These are phyloP conservation scores for Penicillium sp. DNA, from an alignment of 2,329 filamentous ascomycete genomes.

Conservation along the genomic window DNA sequence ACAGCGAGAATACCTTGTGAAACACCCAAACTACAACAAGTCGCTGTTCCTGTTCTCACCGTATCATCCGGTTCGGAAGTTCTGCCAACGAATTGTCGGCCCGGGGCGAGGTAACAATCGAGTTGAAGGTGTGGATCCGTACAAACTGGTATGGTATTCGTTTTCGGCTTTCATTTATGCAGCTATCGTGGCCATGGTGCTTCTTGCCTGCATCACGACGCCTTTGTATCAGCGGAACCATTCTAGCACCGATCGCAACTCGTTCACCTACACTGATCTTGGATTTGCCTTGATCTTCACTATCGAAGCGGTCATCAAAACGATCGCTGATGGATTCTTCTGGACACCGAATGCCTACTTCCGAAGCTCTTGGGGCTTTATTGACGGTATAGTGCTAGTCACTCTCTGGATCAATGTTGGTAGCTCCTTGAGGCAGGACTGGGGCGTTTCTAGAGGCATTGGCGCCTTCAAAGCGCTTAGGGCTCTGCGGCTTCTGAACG, in stretches of 20 bases:
- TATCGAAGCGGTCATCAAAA: conserved; percentile 80
- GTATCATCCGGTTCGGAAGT: conserved; percentile 66
- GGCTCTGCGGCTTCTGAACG: conserved; percentile 83
- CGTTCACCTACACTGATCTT: conserved; percentile 93
- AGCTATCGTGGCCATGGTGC: conserved; percentile 94
- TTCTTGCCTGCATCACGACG: conserved; percentile 89
- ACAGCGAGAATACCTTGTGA: conserved; percentile 82
- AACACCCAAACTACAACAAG: conserved; percentile 87
- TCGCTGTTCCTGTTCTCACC: conserved; percentile 83
- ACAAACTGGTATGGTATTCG: conserved; percentile 82
- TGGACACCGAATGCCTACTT: conserved; percentile 98
- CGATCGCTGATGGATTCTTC: conserved; percentile 90
- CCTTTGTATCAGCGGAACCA: conserved; percentile 90
- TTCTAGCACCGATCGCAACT: conserved; percentile 67
- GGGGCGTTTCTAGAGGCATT: conserved; percentile 79
- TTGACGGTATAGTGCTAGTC: conserved; percentile 83
- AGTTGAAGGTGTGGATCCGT: conserved; percentile 83
- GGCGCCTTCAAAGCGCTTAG: conserved; percentile 96
- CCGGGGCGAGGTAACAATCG: conserved; percentile 82
- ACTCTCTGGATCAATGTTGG: conserved; percentile 94
- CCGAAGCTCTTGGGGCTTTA: conserved; percentile 92
- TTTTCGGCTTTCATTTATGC: conserved; percentile 93
- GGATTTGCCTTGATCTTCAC: conserved; percentile 85
- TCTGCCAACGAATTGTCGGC: conserved; percentile 86
- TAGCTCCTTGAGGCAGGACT: conserved; percentile 74